These are phyloP conservation scores for Vitis hybrid DNA, from an alignment of 177 flowering plant species.

Conservation along the genomic window DNA sequence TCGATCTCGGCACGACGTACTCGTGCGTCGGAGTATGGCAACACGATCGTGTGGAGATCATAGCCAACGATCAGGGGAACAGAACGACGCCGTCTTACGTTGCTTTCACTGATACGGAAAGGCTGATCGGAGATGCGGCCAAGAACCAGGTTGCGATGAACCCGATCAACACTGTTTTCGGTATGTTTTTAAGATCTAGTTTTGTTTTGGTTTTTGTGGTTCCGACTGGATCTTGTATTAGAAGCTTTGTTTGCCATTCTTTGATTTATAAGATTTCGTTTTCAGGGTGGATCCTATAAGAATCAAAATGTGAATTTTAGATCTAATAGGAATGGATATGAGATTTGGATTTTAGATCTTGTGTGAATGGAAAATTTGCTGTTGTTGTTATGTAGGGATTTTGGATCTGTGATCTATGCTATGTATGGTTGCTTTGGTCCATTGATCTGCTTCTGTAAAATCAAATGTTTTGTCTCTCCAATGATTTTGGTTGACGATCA, in stretches of 20 bases:
- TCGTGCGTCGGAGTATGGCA: slow-evolving; percentile 69
- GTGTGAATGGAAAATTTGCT: too few species aligned
- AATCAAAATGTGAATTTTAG: too few species aligned
- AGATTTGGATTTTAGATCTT: too few species aligned
- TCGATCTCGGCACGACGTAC: slow-evolving; percentile 60
- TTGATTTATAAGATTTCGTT: background rate
- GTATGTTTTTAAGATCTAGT: slow-evolving; percentile 22
- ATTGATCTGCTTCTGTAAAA: too few species aligned
- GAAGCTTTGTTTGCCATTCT: background rate
- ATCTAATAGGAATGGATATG: too few species aligned
- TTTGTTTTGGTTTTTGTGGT: background rate
- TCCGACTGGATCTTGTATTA: background rate
- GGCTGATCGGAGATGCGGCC: slow-evolving; percentile 63
- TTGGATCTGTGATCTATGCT: too few species aligned
- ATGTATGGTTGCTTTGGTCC: too few species aligned
- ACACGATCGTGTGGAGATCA: slow-evolving; percentile 61
- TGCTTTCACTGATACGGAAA: slow-evolving; percentile 52
- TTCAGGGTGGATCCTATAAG: too few species aligned
- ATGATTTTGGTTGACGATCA: too few species aligned
- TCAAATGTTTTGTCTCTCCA: too few species aligned
- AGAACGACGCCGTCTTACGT: slow-evolving; percentile 63
- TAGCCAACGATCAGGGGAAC: slow-evolving; percentile 63
- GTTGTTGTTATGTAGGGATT: too few species aligned
- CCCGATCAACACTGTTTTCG: slow-evolving; percentile 68
- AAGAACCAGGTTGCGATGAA: slow-evolving; percentile 79